These are phyloP conservation scores for Conticribra guillardii DNA, from an alignment of 108 stramenopile species.

Conservation along the genomic window DNA sequence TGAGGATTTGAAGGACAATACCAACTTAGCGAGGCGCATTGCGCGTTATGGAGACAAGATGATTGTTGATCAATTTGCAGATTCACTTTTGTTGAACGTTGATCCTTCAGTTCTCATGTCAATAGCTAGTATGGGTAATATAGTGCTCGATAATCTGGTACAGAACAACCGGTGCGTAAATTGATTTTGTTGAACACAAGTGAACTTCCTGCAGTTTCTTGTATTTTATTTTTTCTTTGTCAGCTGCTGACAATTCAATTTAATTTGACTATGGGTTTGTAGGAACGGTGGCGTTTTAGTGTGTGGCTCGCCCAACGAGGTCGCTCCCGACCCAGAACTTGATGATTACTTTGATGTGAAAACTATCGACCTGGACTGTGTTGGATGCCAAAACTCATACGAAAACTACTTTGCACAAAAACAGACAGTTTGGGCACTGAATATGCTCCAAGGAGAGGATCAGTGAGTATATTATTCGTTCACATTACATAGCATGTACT, in stretches of 20 bases:
- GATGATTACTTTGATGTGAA: constrained; percentile 47
- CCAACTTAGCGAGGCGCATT: constrained; percentile 14
- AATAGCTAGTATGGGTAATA: constrained; percentile 20
- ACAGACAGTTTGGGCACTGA: constrained; percentile 45
- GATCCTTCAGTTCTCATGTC: constrained; percentile 21
- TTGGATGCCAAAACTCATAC: constrained; percentile 39
- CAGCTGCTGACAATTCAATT: not conserved
- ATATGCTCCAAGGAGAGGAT: constrained; percentile 40
- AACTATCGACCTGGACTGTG: constrained; percentile 35
- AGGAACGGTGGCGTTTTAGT: constrained; percentile 21
- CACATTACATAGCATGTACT: no score
- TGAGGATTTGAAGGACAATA: constrained; percentile 5
- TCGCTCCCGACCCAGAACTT: constrained; percentile 43
- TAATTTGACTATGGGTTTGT: no score
- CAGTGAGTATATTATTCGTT: constrained; percentile 28
- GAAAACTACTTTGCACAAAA: constrained; percentile 46
- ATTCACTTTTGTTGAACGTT: constrained; percentile 11
- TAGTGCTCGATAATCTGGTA: constrained; percentile 23
- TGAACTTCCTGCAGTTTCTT: not conserved
- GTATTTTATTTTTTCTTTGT: not conserved
- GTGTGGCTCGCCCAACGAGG: constrained; percentile 65
- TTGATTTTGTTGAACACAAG: no score
- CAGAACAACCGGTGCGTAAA: constrained; percentile 28
- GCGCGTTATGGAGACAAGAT: constrained; percentile 45
- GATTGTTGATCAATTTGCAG: constrained; percentile 39